These are phyloP conservation scores for Tuber indicum DNA, from an alignment of 495 filamentous ascomycete species.

Conservation along the genomic window DNA sequence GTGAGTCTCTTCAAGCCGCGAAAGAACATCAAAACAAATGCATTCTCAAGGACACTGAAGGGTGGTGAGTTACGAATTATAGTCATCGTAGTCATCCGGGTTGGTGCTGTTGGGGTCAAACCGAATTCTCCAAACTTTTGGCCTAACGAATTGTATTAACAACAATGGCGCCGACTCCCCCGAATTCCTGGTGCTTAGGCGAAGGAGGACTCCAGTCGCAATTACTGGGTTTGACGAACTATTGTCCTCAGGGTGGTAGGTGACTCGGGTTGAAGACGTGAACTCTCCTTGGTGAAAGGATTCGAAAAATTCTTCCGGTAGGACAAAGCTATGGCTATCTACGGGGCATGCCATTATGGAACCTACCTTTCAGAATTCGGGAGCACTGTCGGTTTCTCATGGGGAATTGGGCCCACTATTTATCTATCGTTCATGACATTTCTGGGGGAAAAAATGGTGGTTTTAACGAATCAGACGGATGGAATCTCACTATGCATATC, in stretches of 20 bases:
- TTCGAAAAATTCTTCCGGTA: slow-evolving; percentile 11
- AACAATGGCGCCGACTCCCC: background rate
- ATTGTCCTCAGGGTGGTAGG: slow-evolving; percentile 10
- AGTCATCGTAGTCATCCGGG: slow-evolving; percentile 11
- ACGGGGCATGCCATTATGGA: background rate
- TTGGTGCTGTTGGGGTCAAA: slow-evolving; percentile 2
- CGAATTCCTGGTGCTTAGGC: background rate
- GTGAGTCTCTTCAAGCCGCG: background rate
- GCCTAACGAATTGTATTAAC: slow-evolving; percentile 17
- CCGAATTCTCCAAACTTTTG: slow-evolving; percentile 22
- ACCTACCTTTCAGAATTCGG: background rate
- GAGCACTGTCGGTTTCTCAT: background rate
- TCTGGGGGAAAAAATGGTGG: background rate
- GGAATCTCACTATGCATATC: background rate
- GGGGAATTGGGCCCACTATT: background rate
- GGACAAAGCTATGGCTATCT: slow-evolving; percentile 11
- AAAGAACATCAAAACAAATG: background rate
- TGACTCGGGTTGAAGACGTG: background rate
- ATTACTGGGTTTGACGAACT: slow-evolving; percentile 6
- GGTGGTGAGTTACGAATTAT: slow-evolving; percentile 13
- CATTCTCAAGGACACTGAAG: background rate
- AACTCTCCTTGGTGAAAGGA: slow-evolving; percentile 5
- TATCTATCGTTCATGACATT: background rate
- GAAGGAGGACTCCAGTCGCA: slow-evolving; percentile 12
- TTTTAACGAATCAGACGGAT: background rate